Evolutionary conservation across 805 yeast genomes (phyloP).

Genomic region (Pichia rugopelliculosa): DNA sequence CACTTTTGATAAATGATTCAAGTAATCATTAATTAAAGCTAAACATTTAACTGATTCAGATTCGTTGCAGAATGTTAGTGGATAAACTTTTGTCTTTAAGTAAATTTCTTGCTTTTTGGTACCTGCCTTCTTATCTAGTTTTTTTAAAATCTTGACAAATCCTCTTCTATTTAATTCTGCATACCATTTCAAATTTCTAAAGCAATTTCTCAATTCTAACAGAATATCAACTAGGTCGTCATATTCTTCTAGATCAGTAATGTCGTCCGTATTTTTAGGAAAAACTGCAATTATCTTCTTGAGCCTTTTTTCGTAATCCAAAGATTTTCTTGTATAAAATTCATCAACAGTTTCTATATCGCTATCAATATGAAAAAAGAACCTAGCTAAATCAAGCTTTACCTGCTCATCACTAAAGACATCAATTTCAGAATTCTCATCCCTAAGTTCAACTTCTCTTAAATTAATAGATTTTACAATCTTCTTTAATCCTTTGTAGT

Average conservation of each 20-base stretch:
- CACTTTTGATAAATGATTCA: slow-evolving; percentile 39
- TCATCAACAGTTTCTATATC: slow-evolving; percentile 76
- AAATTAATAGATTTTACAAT: slow-evolving; percentile 58
- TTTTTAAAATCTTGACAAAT: slow-evolving; percentile 79
- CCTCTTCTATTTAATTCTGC: slow-evolving; percentile 91
- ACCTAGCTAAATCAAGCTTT: slow-evolving; percentile 46
- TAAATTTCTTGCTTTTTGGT: slow-evolving; percentile 50
- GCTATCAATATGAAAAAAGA: slow-evolving; percentile 71
- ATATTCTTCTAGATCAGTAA: slow-evolving; percentile 42
- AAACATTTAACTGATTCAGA: slow-evolving; percentile 48
- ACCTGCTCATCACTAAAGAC: slow-evolving; percentile 36
- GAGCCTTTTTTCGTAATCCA: slow-evolving; percentile 69
- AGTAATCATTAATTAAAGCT: slow-evolving; percentile 41
- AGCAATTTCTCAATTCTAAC: slow-evolving; percentile 65
- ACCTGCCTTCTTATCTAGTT: slow-evolving; percentile 78
- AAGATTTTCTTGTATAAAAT: slow-evolving; percentile 64
- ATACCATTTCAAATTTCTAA: slow-evolving; percentile 85
- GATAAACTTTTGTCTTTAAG: slow-evolving; percentile 58
- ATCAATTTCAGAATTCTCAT: slow-evolving; percentile 22
- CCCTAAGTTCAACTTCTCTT: slow-evolving; percentile 31
- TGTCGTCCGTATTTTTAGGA: slow-evolving; percentile 10
- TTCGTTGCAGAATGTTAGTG: slow-evolving; percentile 74
- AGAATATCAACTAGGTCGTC: slow-evolving; percentile 62
- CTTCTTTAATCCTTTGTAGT: slow-evolving; percentile 78
- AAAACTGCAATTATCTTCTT: slow-evolving; percentile 38